A percentile compares a stretch with the other conserved stretches of the same genome.
phyloP scores from a whole-genome alignment of 2,329 filamentous ascomycete genomes.

The Aspergillus proliferans region DNA sequence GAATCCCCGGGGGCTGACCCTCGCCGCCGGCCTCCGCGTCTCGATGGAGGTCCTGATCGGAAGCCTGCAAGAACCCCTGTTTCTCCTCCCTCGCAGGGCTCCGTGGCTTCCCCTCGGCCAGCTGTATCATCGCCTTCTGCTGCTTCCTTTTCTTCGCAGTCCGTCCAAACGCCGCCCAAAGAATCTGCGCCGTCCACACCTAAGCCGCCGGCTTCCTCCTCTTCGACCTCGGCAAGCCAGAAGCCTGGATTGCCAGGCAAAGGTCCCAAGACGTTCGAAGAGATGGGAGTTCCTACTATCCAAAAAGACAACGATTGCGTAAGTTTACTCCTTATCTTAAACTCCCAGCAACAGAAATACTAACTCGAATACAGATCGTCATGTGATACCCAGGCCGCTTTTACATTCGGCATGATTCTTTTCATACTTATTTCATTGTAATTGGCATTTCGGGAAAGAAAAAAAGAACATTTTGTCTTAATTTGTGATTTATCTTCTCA shows the following conservation, averaged over 20 bases:
- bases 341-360: constrained; percentile 1
- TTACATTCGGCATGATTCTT: constrained; percentile 8
- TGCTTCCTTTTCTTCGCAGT: constrained; percentile 25
- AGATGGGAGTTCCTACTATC: constrained; percentile 86
- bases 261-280: constrained; percentile 92
- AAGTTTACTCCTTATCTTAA: constrained; percentile 33
- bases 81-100: constrained; percentile 15
- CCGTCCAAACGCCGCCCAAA: constrained; percentile 22
- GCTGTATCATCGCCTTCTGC: constrained; percentile 22
- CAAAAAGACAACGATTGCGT: constrained; percentile 90
- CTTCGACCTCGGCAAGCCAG: constrained; percentile 27
- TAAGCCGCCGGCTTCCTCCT: constrained; percentile 21
- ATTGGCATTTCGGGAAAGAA: constrained; percentile 2
- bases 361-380: constrained; percentile 26
- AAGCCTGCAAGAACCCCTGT: constrained; percentile 28
- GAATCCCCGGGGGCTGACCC: constrained; percentile 30
- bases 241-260: constrained; percentile 50
- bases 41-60: constrained; percentile 25
- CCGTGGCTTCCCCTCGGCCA: constrained; percentile 21
- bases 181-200: constrained; percentile 39
- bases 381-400: constrained; percentile 34
- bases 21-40: constrained; percentile 25
- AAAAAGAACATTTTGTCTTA: constrained; percentile 10
- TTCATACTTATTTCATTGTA: constrained; percentile 12
- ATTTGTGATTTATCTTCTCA: not conserved